Evolutionary conservation across 139 green algal genomes (phyloP), one percentile per base, ranked within the genome.

Genomic region (Tetradesmus lagerheimii): DNA sequence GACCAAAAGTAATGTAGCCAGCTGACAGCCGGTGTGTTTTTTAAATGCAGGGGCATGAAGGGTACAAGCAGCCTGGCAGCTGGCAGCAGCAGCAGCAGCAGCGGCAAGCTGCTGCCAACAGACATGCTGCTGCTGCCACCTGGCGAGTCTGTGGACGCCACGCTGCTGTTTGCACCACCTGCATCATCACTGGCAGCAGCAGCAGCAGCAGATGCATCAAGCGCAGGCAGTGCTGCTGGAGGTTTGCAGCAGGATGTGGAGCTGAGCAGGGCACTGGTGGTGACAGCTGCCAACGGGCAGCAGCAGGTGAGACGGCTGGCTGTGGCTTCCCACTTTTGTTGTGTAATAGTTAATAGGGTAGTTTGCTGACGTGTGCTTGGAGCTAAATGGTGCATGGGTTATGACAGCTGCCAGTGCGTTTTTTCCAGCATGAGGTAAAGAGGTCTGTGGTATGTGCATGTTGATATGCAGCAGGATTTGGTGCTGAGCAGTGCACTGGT

Each of bases 231-330:
- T n/a, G 80, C 15, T 29, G 31, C 31, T 76, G 62, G 8, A n/a
- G n/a, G n/a, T n/a, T 4, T 18, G 76, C 76, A 82, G 76, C 76
- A 53, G 37, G 23, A 82, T 45, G 23, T 38, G 67, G n/a, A 78
- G n/a, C 67, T 75, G 25, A 23, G 23, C 53, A 53, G 83, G 18
- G 64, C 64, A 34, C 29, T 66, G 38, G 64, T 80, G 64, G 64
- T 88, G 12, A 23, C 14, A 43, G 38, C 62, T 64, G 64, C 64
- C 27, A 80, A 64, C 23, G 64, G 83, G 27, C 37, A 64, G n/a
- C 83, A 87, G 62, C 81, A 87, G 81, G 81, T 87, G 35, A 76
- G 81, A 35, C 1, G 9, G 29, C 66, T 76, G 66, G n/a, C n/a
- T n/a, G n/a, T n/a, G n/a, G n/a, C n/a, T n/a, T n/a, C n/a, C n/a